Evolutionary conservation across 164 flowering plant species (phyloP).

Genomic region (Vitis amurensis): DNA sequence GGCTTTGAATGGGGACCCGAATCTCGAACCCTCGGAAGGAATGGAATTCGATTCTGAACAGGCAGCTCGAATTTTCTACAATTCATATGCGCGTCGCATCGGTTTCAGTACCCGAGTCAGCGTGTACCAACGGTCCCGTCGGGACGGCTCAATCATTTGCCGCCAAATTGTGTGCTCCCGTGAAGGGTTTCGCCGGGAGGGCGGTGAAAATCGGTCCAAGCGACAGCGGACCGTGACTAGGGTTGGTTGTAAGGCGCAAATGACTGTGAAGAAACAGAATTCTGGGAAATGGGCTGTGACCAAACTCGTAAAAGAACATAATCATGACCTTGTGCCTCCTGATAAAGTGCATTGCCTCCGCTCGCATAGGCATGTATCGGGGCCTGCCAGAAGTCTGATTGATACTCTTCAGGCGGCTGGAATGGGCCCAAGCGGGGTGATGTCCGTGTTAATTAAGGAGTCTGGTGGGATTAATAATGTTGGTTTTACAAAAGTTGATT

Average conservation of each 20-base stretch:
- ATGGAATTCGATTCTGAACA: slow-evolving; percentile 59
- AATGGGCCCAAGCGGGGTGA: slow-evolving; percentile 44
- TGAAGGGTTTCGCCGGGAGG: slow-evolving; percentile 39
- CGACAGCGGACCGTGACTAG: slow-evolving; percentile 40
- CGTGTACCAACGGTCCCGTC: slow-evolving; percentile 40
- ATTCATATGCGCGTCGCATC: slow-evolving; percentile 48
- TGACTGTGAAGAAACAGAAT: slow-evolving; percentile 37
- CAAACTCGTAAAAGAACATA: slow-evolving; percentile 36
- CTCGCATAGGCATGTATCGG: slow-evolving; percentile 42
- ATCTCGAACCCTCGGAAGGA: slow-evolving; percentile 46
- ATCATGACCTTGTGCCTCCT: slow-evolving; percentile 41
- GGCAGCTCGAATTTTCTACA: slow-evolving; percentile 41
- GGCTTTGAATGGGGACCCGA: slow-evolving; percentile 18
- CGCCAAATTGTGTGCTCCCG: slow-evolving; percentile 45
- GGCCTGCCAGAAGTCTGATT: slow-evolving; percentile 37
- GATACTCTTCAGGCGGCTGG: slow-evolving; percentile 47
- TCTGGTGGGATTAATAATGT: slow-evolving; percentile 41
- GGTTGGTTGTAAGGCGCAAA: slow-evolving; percentile 52
- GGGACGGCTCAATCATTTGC: slow-evolving; percentile 41
- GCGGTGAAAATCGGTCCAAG: slow-evolving; percentile 26
- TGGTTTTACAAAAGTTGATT: slow-evolving; percentile 42
- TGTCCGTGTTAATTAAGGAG: slow-evolving; percentile 40
- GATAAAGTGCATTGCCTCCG: slow-evolving; percentile 49
- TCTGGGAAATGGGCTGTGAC: slow-evolving; percentile 43
- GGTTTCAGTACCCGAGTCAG: slow-evolving; percentile 49